Base-by-base conservation (phyloP, 2,329 filamentous ascomycete species). In the Trichothecium sympodiale region DNA sequence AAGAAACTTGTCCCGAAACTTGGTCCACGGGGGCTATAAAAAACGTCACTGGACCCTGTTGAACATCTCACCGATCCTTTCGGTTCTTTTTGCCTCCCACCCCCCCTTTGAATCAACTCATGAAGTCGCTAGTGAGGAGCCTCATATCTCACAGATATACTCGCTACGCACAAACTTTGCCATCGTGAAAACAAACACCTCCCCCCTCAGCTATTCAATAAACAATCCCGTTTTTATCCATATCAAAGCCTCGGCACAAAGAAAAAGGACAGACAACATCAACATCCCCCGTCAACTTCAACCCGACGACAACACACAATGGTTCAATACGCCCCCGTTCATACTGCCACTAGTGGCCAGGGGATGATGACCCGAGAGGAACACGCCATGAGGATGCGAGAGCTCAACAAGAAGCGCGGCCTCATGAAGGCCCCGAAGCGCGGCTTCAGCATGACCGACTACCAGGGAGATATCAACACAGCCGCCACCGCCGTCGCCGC, bases 401-500 rank as follows among this genome's bases (percentile, higher is more conserved):
- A 67, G 36, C 48, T 61, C 15, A 55, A 47, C 42, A 48, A 52
- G 31, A 54, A 57, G 45, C 55, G 56, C 23, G 51, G 49, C 13
- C 39, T 52, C 39, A 56, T 59, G 45, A 58, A 58, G 33, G 43
- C 56, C 6, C 64, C 66, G 2, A 55, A 63, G 29, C 59, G 66
- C 29, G 63, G 66, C 13, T 65, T 64, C 50, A 67, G 65, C 23
- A 57, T 65, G 47, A 60, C 61, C 30, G 64, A 69, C 29, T 64
- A 63, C 35, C 56, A 59, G 34, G 53, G 53, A 31, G 52, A 54
- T 14, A 34, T 52, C 45, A 30, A 46, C 35, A 35, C 47, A 45
- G 3, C 42, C 44, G n/a, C 29, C 42, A 18, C 37, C 30, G 29
- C 18, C 38, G 33, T 25, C 15, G 26, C 25, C 34, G 45, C 20